Evolutionary conservation across 202 grass and related monocot genomes (phyloP).

Genomic region (Carex sylvatica): DNA sequence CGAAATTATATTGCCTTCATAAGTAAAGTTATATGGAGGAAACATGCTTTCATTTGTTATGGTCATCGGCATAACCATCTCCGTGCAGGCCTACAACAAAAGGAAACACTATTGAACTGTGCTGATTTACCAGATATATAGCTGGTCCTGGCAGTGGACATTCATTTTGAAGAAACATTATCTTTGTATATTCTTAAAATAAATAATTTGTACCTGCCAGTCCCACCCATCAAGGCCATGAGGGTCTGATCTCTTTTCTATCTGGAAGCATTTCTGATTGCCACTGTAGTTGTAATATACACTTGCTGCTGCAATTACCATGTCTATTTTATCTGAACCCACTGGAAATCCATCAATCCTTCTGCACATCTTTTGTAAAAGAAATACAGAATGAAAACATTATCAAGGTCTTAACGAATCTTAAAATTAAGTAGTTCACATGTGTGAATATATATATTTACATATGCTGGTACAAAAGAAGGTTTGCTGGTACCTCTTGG

Average conservation of each 20-base stretch:
- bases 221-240: slow-evolving; percentile 84
- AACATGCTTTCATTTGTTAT: slow-evolving; percentile 84
- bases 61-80: slow-evolving; percentile 93
- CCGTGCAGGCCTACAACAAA: slow-evolving; percentile 68
- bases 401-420: background rate
- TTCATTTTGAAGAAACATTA: too few relatives aligned
- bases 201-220: slow-evolving; percentile 68
- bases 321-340: slow-evolving; percentile 41
- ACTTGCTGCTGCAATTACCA: slow-evolving; percentile 61
- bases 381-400: slow-evolving; percentile 1
- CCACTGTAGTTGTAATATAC: slow-evolving; percentile 87
- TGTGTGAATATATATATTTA: background rate
- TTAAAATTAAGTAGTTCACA: background rate
- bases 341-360: slow-evolving; percentile 58
- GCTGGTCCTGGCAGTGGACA: background rate
- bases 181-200: background rate
- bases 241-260: slow-evolving; percentile 63
- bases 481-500: slow-evolving; percentile 50
- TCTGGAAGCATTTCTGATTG: slow-evolving; percentile 52
- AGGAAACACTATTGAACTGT: background rate
- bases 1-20: slow-evolving; percentile 38
- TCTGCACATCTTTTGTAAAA: slow-evolving; percentile 67
- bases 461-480: background rate
- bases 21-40: slow-evolving; percentile 48
- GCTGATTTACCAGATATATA: background rate